Percentiles rank a stretch among this genome's conserved stretches.
phyloP scores from a whole-genome alignment of 371 early-diverging fungal species.

The Conidiobolus incongruus region DNA sequence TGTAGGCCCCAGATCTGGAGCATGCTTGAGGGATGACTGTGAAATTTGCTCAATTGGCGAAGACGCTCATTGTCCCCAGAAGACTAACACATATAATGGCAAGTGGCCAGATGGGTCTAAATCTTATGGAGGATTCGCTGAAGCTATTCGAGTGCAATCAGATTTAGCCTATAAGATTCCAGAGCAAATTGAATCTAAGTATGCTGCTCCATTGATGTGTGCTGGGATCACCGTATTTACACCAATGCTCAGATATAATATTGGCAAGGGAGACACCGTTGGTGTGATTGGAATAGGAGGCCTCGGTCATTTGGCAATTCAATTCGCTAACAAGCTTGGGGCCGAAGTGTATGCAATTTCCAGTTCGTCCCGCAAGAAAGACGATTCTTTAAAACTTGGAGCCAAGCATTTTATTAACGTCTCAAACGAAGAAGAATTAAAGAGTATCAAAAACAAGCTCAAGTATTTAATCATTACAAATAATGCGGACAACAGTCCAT shows the following conservation, averaged over 20 bases:
- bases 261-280: slow-evolving; percentile 23
- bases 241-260: slow-evolving; percentile 21
- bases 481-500: slow-evolving; percentile 21
- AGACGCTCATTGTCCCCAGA: slow-evolving; percentile 23
- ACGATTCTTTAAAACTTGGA: slow-evolving; percentile 38
- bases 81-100: slow-evolving; percentile 22
- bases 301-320: slow-evolving; percentile 39
- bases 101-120: slow-evolving; percentile 5
- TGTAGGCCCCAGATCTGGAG: slow-evolving; percentile 27
- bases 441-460: slow-evolving; percentile 7
- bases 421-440: slow-evolving; percentile 10
- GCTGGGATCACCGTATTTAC: slow-evolving; percentile 36
- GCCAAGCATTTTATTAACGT: slow-evolving; percentile 25
- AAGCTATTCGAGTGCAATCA: slow-evolving; percentile 14
- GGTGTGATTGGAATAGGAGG: slow-evolving; percentile 48
- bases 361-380: slow-evolving; percentile 29
- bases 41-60: slow-evolving; percentile 20
- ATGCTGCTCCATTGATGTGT: slow-evolving; percentile 12
- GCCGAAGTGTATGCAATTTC: slow-evolving; percentile 49
- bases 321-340: slow-evolving; percentile 34
- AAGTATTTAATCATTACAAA: slow-evolving; percentile 31
- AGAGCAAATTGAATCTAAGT: slow-evolving; percentile 13
- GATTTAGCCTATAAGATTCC: slow-evolving; percentile 23
- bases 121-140: slow-evolving; percentile 20
- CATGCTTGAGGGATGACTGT: slow-evolving; percentile 18